A percentile compares a stretch with the other conserved stretches of the same genome.
phyloP scores from a whole-genome alignment of 345 rosid species.

The Gossypium ekmanianum region DNA sequence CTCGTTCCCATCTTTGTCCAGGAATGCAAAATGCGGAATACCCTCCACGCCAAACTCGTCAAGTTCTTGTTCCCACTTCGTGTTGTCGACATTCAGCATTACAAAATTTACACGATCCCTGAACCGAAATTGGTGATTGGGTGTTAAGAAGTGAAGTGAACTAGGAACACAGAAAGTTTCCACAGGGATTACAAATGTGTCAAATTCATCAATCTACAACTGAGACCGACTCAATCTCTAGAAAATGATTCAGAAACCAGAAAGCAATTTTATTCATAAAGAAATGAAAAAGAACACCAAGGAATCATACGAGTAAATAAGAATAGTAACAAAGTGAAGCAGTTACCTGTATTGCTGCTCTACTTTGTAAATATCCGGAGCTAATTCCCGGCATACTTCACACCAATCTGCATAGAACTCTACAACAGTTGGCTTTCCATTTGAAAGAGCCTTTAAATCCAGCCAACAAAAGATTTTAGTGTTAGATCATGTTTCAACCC shows the following conservation, averaged over 20 bases:
- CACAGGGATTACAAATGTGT: neutral
- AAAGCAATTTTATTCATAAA: neutral
- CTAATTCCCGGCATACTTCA: conserved; percentile 89
- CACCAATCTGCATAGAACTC: conserved; percentile 99
- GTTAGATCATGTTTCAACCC: neutral
- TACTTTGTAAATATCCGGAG: conserved; percentile 87
- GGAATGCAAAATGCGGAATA: conserved; percentile 85
- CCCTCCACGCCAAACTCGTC: conserved; percentile 99
- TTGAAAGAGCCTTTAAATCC: conserved; percentile 63
- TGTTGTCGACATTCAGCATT: conserved; percentile 93
- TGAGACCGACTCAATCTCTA: neutral
- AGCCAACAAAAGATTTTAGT: neutral
- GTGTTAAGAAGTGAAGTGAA: neutral
- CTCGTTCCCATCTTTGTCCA: conserved; percentile 80
- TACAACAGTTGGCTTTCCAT: conserved; percentile 93
- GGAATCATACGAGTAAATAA: neutral
- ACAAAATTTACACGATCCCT: conserved; percentile 95
- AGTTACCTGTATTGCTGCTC: conserved; percentile 87
- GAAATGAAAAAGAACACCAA: neutral
- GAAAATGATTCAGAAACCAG: neutral
- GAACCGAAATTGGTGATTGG: neutral
- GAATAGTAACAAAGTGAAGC: neutral
- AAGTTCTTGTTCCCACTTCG: conserved; percentile 95
- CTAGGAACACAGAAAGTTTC: neutral
- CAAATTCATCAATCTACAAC: neutral